Evolutionary conservation across 1,139 yeast species (phyloP).

Genomic region (Debaryomyces subglobosus): DNA sequence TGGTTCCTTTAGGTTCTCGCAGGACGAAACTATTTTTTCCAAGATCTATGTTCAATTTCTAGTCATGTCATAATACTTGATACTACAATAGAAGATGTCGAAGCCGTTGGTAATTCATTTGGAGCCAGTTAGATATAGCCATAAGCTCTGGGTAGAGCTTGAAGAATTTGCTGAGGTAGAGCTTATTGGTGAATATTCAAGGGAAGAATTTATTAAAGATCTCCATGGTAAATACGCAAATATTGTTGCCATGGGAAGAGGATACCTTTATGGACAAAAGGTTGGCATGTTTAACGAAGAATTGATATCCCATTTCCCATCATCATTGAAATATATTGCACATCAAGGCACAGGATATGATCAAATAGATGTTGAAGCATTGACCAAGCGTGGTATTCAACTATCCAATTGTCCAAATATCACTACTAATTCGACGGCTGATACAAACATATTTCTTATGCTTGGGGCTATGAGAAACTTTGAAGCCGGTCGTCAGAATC

Average conservation of each 20-base stretch:
- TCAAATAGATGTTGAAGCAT: conserved; percentile 55
- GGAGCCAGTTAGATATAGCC: conserved; percentile 42
- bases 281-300: conserved; percentile 75
- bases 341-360: conserved; percentile 91
- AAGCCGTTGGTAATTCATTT: background rate
- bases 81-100: background rate
- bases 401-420: conserved; percentile 65
- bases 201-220: conserved; percentile 48
- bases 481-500: conserved; percentile 32
- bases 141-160: conserved; percentile 54
- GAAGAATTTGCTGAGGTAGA: conserved; percentile 45
- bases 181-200: conserved; percentile 32
- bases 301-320: conserved; percentile 55
- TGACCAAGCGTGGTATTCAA: conserved; percentile 50
- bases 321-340: conserved; percentile 57
- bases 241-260: conserved; percentile 47
- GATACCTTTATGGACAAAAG: conserved; percentile 38
- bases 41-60: too few species aligned
- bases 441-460: conserved; percentile 61
- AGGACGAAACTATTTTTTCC: too few species aligned
- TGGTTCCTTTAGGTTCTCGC: too few species aligned
- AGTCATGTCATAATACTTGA: too few species aligned
- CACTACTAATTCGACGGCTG: conserved; percentile 76
- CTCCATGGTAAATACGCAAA: conserved; percentile 42
- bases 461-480: conserved; percentile 69